These are phyloP conservation scores for Vaccinium myrtillus DNA, from an alignment of 148 eudicot species.

Conservation along the genomic window DNA sequence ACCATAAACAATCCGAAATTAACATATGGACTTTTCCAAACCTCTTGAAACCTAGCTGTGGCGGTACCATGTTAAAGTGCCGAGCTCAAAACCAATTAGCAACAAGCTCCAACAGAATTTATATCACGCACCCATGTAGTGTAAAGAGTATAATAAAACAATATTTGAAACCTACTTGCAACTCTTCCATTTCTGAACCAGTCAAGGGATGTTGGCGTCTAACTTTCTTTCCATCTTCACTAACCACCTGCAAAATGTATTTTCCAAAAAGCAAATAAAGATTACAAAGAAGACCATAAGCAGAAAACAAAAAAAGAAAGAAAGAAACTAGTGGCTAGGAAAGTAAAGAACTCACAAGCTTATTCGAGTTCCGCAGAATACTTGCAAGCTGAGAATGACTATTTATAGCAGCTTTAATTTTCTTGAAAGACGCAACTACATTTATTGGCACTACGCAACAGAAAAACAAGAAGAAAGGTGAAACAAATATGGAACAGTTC, in stretches of 20 bases:
- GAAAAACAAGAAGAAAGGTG: slow-evolving; percentile 1
- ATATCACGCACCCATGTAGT: not conserved
- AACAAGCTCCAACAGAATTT: not conserved
- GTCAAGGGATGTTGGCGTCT: slow-evolving; percentile 74
- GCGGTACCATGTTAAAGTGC: not conserved
- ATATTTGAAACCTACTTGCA: slow-evolving; percentile 56
- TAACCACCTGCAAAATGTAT: slow-evolving; percentile 59
- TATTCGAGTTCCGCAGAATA: slow-evolving; percentile 68
- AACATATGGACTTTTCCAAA: not conserved
- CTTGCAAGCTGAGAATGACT: slow-evolving; percentile 80
- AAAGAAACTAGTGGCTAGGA: not conserved
- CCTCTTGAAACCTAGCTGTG: not conserved
- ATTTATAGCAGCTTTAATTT: slow-evolving; percentile 74
- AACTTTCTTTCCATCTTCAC: slow-evolving; percentile 96
- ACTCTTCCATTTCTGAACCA: slow-evolving; percentile 79
- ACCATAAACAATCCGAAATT: not conserved
- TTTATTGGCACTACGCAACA: slow-evolving; percentile 72
- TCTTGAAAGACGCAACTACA: slow-evolving; percentile 91
- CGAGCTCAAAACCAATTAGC: not conserved
- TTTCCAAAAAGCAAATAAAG: not conserved
- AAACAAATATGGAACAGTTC: not conserved
- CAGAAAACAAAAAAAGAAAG: not conserved
- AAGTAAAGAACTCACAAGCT: slow-evolving; percentile 62
- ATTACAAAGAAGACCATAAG: not conserved
- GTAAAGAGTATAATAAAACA: slow-evolving; percentile 8